Evolutionary conservation across 306 rosid genomes (phyloP).

Genomic region (Prunus persica): DNA sequence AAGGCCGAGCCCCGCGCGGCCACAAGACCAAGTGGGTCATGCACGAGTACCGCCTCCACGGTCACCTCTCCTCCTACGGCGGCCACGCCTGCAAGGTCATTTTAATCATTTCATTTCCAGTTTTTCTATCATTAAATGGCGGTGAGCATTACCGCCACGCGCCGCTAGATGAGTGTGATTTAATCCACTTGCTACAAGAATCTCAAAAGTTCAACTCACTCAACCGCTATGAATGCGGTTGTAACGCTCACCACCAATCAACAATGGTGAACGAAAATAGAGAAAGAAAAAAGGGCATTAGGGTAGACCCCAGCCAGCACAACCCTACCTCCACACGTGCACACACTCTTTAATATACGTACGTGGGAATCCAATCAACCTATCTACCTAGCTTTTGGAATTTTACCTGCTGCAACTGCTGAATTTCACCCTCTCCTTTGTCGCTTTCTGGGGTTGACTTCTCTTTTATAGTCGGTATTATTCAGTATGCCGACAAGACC

Average conservation of each 20-base stretch:
- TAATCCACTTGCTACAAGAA: too few species aligned
- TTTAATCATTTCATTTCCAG: too few species aligned
- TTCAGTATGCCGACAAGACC: not conserved
- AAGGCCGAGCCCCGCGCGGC: conserved; percentile 81
- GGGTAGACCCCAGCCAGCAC: not conserved
- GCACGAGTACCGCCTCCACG: conserved; percentile 85
- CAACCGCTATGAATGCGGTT: too few species aligned
- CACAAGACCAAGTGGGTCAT: conserved; percentile 87
- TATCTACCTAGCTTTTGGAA: not conserved
- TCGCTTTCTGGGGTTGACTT: conserved; percentile 46
- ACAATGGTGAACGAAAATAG: too few species aligned
- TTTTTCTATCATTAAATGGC: too few species aligned
- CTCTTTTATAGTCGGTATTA: not conserved
- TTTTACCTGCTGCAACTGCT: not conserved
- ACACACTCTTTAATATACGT: not conserved
- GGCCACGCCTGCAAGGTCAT: conserved; percentile 46
- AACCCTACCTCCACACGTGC: not conserved
- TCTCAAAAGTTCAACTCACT: too few species aligned
- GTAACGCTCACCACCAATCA: not conserved
- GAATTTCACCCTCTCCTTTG: conserved; percentile 12
- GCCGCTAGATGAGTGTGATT: too few species aligned
- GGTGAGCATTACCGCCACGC: too few species aligned
- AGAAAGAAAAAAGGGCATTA: too few species aligned
- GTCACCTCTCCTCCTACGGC: conserved; percentile 42
- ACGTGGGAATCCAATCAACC: conserved; percentile 3